phyloP scores from a whole-genome alignment of 202 grass and related monocot species.

The Hordeum pubiflorum region DNA sequence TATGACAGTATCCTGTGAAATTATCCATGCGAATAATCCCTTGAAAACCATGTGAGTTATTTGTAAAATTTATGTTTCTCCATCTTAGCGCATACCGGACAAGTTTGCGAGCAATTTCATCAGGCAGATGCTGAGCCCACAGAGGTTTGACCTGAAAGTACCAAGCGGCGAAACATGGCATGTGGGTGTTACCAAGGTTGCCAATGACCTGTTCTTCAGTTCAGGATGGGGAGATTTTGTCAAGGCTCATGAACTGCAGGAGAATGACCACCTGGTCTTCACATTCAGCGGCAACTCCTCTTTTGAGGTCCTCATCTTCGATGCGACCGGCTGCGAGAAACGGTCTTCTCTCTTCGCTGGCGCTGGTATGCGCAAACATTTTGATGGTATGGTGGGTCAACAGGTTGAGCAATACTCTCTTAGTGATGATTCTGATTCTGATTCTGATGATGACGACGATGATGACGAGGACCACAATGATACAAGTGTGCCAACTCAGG shows the following conservation, averaged over 20 bases:
- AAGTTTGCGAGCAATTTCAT: slow-evolving; percentile 39
- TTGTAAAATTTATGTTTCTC: not conserved
- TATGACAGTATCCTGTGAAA: too few species aligned
- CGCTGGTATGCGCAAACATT: slow-evolving; percentile 1
- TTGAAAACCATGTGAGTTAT: not conserved
- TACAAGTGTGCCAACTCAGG: not conserved
- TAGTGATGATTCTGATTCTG: not conserved
- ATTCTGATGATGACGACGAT: not conserved
- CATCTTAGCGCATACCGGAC: slow-evolving; percentile 35
- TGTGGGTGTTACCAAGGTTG: slow-evolving; percentile 15
- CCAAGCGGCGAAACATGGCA: slow-evolving; percentile 31
- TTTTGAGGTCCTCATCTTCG: slow-evolving; percentile 49
- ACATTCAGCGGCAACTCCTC: slow-evolving; percentile 10
- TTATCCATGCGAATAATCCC: too few species aligned
- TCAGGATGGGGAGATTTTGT: slow-evolving; percentile 47
- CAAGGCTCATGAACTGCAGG: slow-evolving; percentile 35
- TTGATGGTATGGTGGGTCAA: not conserved
- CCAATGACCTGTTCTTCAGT: slow-evolving; percentile 6
- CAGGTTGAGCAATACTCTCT: not conserved
- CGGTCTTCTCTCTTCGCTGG: not conserved
- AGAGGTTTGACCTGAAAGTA: slow-evolving; percentile 26
- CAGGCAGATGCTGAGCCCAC: not conserved
- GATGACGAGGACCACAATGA: not conserved
- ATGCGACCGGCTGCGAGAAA: slow-evolving; percentile 35
- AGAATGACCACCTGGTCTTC: slow-evolving; percentile 53